Percentiles rank a stretch among this genome's conserved stretches.
These are phyloP conservation scores for Glomus cerebriforme DNA, from an alignment of 192 early-diverging fungal species.

Conservation along the genomic window DNA sequence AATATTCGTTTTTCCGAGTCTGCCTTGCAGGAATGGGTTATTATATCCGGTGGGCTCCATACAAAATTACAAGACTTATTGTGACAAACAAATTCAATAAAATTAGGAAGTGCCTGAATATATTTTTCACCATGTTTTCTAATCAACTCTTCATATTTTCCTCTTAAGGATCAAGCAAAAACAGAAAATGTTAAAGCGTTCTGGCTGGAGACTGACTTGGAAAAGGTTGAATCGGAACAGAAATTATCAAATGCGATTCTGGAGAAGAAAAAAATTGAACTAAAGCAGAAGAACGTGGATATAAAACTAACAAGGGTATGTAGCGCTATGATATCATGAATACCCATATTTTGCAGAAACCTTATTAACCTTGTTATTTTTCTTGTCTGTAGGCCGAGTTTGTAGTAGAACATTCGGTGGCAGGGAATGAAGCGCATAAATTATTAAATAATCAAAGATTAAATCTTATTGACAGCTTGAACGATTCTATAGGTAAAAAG, in stretches of 20 bases:
- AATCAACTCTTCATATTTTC: not conserved
- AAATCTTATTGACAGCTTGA: slow-evolving; percentile 13
- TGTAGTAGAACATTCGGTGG: slow-evolving; percentile 13
- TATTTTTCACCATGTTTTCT: slow-evolving; percentile 9
- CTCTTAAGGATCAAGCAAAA: slow-evolving; percentile 13
- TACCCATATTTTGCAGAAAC: slow-evolving; percentile 3
- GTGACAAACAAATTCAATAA: not conserved
- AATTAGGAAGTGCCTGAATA: slow-evolving; percentile 4
- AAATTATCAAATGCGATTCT: slow-evolving; percentile 10
- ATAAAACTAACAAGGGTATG: slow-evolving; percentile 9
- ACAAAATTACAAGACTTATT: slow-evolving; percentile 11
- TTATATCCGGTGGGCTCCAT: slow-evolving; percentile 15
- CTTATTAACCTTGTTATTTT: slow-evolving; percentile 9
- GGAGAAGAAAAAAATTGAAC: slow-evolving; percentile 6
- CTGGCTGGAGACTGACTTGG: slow-evolving; percentile 1
- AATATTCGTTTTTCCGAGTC: too few species aligned
- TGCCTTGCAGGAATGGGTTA: not conserved
- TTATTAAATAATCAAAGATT: slow-evolving; percentile 17
- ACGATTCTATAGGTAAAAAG: slow-evolving; percentile 14
- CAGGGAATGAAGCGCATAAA: slow-evolving; percentile 4
- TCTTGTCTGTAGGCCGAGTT: slow-evolving; percentile 2
- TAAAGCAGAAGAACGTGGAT: slow-evolving; percentile 5
- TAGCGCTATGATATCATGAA: slow-evolving; percentile 1
- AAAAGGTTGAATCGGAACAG: not conserved
- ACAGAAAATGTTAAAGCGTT: slow-evolving; percentile 7